Evolutionary conservation across 2,329 filamentous ascomycete species (phyloP).

Genomic region (Emmonsiellopsis sp.): DNA sequence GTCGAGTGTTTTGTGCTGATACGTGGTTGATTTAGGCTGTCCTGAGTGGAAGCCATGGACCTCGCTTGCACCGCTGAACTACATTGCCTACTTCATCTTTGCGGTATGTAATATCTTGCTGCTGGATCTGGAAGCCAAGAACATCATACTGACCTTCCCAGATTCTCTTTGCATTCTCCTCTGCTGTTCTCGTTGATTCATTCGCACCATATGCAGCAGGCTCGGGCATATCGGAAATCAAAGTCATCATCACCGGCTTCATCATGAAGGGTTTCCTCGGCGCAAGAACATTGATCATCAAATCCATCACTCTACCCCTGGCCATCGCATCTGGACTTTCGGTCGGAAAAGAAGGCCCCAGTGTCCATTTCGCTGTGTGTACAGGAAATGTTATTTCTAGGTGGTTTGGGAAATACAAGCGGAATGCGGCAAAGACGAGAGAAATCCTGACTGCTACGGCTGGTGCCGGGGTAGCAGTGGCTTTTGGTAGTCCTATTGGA

Average conservation of each 20-base stretch:
- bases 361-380: conserved; percentile 97
- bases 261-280: conserved; percentile 98
- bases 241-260: conserved; percentile 97
- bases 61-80: conserved; percentile 66
- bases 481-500: conserved; percentile 94
- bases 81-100: conserved; percentile 78
- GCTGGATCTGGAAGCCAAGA: neutral
- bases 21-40: conserved; percentile 49
- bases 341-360: conserved; percentile 93
- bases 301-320: conserved; percentile 80
- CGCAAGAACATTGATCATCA: conserved; percentile 84
- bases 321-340: conserved; percentile 90
- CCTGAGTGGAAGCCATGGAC: conserved; percentile 86
- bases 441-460: conserved; percentile 93
- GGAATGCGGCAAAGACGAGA: conserved; percentile 85
- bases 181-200: conserved; percentile 74
- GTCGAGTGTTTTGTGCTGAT: conserved; percentile 4
- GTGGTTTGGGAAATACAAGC: conserved; percentile 83
- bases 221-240: conserved; percentile 96
- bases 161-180: conserved; percentile 70
- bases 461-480: conserved; percentile 88
- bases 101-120: conserved; percentile 45
- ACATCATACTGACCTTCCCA: conserved; percentile 22
- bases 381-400: conserved; percentile 93
- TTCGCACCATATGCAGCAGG: conserved; percentile 95